A percentile compares a stretch with the other conserved stretches of the same genome.
Evolutionary conservation across 2,329 filamentous ascomycete species (phyloP).

Genomic region (Neurospora sp.): DNA sequence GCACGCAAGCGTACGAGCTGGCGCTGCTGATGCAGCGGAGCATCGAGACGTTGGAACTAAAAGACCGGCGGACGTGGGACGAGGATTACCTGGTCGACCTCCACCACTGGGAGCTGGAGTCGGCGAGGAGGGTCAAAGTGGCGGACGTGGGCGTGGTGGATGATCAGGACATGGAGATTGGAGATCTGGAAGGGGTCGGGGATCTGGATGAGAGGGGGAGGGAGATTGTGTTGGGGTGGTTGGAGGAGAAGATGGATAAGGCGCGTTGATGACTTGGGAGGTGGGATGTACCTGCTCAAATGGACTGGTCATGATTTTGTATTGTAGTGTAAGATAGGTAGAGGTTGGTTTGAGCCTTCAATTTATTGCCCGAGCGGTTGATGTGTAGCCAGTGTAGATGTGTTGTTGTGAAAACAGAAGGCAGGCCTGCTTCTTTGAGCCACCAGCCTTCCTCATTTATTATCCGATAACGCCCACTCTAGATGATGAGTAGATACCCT

Average conservation of each 20-base stretch:
- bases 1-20: constrained; percentile 37
- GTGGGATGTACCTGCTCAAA: not conserved
- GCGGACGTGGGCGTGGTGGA: not conserved
- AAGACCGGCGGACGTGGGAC: constrained; percentile 32
- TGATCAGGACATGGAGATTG: not conserved
- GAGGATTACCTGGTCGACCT: constrained; percentile 22
- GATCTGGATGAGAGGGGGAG: not conserved
- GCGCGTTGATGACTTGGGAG: not conserved
- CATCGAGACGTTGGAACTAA: constrained; percentile 35
- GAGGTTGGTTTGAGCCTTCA: not conserved
- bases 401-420: not conserved
- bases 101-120: constrained; percentile 22
- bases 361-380: not conserved
- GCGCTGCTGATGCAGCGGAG: constrained; percentile 38
- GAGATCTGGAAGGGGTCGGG: not conserved
- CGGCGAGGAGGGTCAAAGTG: constrained; percentile 13
- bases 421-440: not conserved
- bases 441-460: not conserved
- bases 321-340: not conserved
- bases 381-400: not conserved
- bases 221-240: not conserved
- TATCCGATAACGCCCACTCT: not conserved
- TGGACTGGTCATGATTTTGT: not conserved
- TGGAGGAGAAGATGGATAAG: not conserved
- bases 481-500: not conserved